Conservation (phyloP, 2,329 filamentous ascomycete genomes). For the Fusarium decemcellulare region DNA sequence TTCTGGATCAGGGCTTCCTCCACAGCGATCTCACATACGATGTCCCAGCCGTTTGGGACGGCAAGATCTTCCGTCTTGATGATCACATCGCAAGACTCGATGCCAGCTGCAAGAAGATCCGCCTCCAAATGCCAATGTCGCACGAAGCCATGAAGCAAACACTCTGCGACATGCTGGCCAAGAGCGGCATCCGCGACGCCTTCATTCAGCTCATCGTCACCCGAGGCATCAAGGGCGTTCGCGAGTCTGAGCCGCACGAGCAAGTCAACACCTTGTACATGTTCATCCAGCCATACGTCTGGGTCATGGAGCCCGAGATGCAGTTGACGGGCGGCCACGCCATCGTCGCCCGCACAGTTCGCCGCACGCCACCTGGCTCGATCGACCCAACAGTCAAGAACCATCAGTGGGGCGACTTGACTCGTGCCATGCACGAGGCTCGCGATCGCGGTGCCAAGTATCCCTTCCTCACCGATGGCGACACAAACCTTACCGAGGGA, state of each 20-base stretch:
- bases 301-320: conserved; percentile 62
- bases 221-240: conserved; percentile 58
- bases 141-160: conserved; percentile 55
- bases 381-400: conserved; percentile 67
- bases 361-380: conserved; percentile 57
- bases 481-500: conserved; percentile 63
- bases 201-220: conserved; percentile 66
- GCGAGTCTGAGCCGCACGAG: conserved; percentile 51
- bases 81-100: conserved; percentile 61
- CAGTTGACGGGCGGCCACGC: conserved; percentile 58
- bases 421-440: conserved; percentile 60
- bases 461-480: conserved; percentile 65
- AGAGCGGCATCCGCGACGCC: conserved; percentile 62
- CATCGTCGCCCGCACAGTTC: conserved; percentile 61
- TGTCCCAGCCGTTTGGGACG: conserved; percentile 64
- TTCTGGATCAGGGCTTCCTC: conserved; percentile 65
- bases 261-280: conserved; percentile 61
- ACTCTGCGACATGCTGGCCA: conserved; percentile 59
- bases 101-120: conserved; percentile 59
- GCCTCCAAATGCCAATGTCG: conserved; percentile 57
- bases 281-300: conserved; percentile 62
- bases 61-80: conserved; percentile 64
- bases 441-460: conserved; percentile 59
- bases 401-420: conserved; percentile 64
- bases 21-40: conserved; percentile 67